Percentiles rank a stretch among this genome's conserved stretches.
Evolutionary conservation across 2,329 filamentous ascomycete genomes (phyloP).

Genomic region (Sphaerulina musiva): DNA sequence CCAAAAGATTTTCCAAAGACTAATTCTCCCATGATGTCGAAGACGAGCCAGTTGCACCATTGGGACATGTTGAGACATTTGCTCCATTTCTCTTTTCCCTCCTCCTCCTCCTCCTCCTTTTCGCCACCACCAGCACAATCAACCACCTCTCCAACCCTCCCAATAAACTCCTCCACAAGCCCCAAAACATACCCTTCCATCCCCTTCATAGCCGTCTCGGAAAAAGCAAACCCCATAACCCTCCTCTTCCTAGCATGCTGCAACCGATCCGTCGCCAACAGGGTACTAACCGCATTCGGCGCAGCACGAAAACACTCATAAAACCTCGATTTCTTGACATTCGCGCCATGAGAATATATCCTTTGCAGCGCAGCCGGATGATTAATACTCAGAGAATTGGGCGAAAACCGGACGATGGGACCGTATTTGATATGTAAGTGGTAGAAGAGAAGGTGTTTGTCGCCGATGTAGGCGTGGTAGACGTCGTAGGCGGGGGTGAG

Average conservation of each 20-base stretch:
- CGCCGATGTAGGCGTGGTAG: constrained; percentile 27
- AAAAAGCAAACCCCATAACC: constrained; percentile 43
- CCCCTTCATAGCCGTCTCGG: constrained; percentile 29
- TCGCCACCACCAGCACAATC: constrained; percentile 6
- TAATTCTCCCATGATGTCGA: constrained; percentile 49
- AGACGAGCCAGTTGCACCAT: constrained; percentile 39
- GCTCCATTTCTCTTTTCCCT: constrained; percentile 14
- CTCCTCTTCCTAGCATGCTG: constrained; percentile 42
- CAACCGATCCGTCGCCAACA: constrained; percentile 39
- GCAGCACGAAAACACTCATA: constrained; percentile 43
- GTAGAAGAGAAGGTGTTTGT: constrained; percentile 26
- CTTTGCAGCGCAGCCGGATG: constrained; percentile 36
- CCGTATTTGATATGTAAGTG: constrained; percentile 24
- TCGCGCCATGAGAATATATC: constrained; percentile 45
- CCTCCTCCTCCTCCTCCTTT: background rate
- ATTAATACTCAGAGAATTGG: constrained; percentile 26
- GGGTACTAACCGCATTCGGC: constrained; percentile 39
- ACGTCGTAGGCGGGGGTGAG: constrained; percentile 23
- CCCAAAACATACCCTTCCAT: constrained; percentile 24
- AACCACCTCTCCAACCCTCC: constrained; percentile 10
- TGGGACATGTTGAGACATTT: constrained; percentile 21
- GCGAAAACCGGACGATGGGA: constrained; percentile 23
- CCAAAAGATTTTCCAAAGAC: constrained; percentile 36
- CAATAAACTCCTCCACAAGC: constrained; percentile 20
- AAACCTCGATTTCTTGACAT: constrained; percentile 46